phyloP scores from a whole-genome alignment of 139 green algal genomes.

The Picochlorum sp. region DNA sequence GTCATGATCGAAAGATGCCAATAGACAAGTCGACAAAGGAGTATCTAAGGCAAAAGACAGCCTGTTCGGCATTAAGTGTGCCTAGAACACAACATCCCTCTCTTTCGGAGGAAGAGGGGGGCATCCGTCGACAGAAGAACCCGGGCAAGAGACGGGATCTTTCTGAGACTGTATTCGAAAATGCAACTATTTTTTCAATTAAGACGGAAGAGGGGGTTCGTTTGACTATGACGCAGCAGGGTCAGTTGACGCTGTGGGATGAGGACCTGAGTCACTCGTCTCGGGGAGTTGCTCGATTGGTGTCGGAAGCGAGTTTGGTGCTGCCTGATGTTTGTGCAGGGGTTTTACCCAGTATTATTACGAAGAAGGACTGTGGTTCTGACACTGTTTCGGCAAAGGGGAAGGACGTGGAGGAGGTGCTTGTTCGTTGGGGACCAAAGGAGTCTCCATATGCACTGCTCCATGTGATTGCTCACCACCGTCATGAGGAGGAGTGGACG shows the following conservation, averaged over 20 bases:
- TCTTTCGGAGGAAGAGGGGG: conserved; percentile 1
- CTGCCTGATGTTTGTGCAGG: background rate
- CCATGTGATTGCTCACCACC: background rate
- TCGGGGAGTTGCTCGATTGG: background rate
- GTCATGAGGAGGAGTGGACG: background rate
- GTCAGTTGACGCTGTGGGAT: background rate
- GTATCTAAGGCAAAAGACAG: too few relatives aligned
- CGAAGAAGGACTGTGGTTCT: background rate
- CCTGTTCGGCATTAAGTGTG: too few relatives aligned
- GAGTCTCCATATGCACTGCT: background rate
- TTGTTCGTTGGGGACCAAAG: background rate
- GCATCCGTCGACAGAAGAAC: background rate
- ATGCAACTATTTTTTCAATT: background rate
- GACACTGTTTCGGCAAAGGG: background rate
- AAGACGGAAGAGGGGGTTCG: conserved; percentile 1
- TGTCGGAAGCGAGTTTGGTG: background rate
- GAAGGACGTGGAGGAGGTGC: background rate
- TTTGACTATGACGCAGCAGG: background rate
- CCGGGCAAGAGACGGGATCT: background rate
- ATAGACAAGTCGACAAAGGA: too few relatives aligned
- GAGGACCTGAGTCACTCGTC: background rate
- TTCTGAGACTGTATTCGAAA: background rate
- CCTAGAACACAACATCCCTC: too few relatives aligned
- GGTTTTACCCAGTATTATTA: background rate
- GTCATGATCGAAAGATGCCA: too few relatives aligned